Base-by-base conservation (phyloP, 2,329 filamentous ascomycete species). In the Pyrenochaeta sp. region DNA sequence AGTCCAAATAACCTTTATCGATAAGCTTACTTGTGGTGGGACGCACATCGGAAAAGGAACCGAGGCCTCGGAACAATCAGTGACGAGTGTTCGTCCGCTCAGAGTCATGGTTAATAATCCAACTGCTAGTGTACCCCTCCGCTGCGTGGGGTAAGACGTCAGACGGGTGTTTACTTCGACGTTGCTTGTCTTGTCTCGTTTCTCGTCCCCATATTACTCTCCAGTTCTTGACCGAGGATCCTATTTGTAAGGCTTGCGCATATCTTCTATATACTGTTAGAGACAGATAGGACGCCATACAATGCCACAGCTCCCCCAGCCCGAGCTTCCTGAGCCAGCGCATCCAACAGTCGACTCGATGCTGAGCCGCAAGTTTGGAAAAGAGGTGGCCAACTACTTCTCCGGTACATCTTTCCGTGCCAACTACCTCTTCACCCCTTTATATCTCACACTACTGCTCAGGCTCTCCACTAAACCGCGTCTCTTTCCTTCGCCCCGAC, bases 331-430 rank as follows among this genome's bases (percentile, higher is more conserved):
- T 28, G 80, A 82, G 64, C 86, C 87, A 50, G 84, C 85, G 37
- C 85, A 88, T 75, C 77, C 82, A 56, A 80, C 84, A 62, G 78
- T 85, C 67, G 86, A 89, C 73, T 87, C 86, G 37, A 92, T 92
- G 88, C 82, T 95, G 70, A 87, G 88, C 67, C 83, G 86, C 58
- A 91, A 89, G 73, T 94, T 93, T 78, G 91, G 91, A 77, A 88
- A 86, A 66, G 91, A 94, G 78, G 83, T 91, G 61, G 85, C 89
- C 73, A 95, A 94, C 79, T 95, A 95, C 85, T 95, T 93, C 79
- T 88, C 90, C 49, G 83, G 80, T 80, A 71, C 42, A 28, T 51
- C 24, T 24, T 45, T 9, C 44, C 45, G n/a, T 15, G 28, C 28
- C 30, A 34, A 22, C 24, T 5, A 25, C 24, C 13, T 10, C 44